phyloP scores from a whole-genome alignment of 257 asterid genomes.

The Gardenia jasminoides region DNA sequence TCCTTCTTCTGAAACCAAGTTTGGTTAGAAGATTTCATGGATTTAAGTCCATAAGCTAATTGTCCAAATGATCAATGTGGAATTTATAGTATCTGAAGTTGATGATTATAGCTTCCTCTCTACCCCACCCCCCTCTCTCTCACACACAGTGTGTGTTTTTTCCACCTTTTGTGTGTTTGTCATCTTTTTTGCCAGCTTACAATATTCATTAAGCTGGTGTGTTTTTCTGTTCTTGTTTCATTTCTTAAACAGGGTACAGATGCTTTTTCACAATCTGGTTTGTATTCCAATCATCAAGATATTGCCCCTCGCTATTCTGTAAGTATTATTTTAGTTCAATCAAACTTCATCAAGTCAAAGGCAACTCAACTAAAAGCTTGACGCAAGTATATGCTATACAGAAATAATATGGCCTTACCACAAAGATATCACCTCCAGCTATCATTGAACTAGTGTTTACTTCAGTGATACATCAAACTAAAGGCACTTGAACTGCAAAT shows the following conservation, averaged over 20 bases:
- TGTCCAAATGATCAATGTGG: neutral
- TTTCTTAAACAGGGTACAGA: conserved; percentile 63
- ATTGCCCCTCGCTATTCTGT: conserved; percentile 93
- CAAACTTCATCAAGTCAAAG: neutral
- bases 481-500: neutral
- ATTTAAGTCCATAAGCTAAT: neutral
- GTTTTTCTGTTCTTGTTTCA: neutral
- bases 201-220: neutral
- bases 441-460: conserved; percentile 52
- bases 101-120: neutral
- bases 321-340: conserved; percentile 25
- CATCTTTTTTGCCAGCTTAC: neutral
- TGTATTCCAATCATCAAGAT: conserved; percentile 89
- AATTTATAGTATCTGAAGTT: neutral
- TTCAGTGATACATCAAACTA: neutral
- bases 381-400: too few relatives aligned
- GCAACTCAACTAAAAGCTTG: too few relatives aligned
- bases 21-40: neutral
- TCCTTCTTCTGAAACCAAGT: neutral
- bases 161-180: neutral
- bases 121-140: too few relatives aligned
- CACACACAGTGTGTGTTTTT: neutral
- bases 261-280: conserved; percentile 92
- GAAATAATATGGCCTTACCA: conserved; percentile 38
- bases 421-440: conserved; percentile 87